These are phyloP conservation scores for Chlorencoelia australis DNA, from an alignment of 2,329 filamentous ascomycete species.

Conservation along the genomic window DNA sequence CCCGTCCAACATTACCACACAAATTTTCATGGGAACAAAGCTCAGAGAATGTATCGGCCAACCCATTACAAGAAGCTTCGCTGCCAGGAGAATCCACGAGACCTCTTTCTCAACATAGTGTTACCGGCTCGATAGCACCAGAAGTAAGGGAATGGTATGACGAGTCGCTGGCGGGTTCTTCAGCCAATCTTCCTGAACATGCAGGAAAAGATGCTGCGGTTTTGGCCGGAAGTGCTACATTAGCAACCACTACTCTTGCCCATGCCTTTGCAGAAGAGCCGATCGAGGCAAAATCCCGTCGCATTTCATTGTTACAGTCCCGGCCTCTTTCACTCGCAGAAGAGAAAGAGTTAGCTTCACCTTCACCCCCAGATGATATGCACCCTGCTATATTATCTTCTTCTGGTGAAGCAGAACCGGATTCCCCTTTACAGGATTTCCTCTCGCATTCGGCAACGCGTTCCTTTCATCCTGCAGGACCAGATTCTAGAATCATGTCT, in stretches of 20 bases:
- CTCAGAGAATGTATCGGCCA: slow-evolving; percentile 12
- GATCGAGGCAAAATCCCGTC: no score
- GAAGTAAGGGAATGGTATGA: slow-evolving; percentile 1
- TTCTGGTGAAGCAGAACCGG: slow-evolving; percentile 7
- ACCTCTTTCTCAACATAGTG: background rate
- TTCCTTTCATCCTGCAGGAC: slow-evolving; percentile 2
- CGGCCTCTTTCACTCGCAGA: slow-evolving; percentile 31
- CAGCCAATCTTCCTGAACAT: slow-evolving; percentile 2
- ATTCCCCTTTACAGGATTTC: slow-evolving; percentile 12
- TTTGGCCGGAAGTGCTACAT: slow-evolving; percentile 8
- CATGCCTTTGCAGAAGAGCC: no score
- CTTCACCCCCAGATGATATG: slow-evolving; percentile 31
- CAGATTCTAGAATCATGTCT: slow-evolving; percentile 13
- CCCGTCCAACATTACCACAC: slow-evolving; percentile 11
- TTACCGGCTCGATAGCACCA: background rate
- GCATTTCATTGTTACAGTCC: no score
- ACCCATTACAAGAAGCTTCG: background rate
- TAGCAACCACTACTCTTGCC: slow-evolving; percentile 8
- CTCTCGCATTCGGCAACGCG: slow-evolving; percentile 9
- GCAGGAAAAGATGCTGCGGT: slow-evolving; percentile 11
- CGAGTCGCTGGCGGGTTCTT: slow-evolving; percentile 4
- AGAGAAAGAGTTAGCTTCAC: slow-evolving; percentile 34
- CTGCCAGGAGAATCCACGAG: background rate
- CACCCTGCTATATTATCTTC: slow-evolving; percentile 24
- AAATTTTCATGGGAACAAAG: slow-evolving; percentile 25